phyloP scores from a whole-genome alignment of 768 basidiomycete species.

The Calocybe indica region DNA sequence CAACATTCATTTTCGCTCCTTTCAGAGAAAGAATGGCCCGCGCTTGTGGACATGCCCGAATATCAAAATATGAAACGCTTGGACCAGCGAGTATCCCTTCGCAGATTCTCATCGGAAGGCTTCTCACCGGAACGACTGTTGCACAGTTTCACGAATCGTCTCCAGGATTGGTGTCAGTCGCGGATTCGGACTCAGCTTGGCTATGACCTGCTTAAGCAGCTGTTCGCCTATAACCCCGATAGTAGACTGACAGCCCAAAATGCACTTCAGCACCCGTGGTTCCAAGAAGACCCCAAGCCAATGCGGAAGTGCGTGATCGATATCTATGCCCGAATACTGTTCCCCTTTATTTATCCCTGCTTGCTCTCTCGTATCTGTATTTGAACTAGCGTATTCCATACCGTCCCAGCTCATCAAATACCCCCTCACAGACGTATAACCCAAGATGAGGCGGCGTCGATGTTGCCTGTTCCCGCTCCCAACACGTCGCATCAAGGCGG shows the following conservation, averaged over 20 bases:
- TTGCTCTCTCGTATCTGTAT: neutral
- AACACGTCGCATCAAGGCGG: slow-evolving; percentile 37
- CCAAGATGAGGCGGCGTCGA: slow-evolving; percentile 86
- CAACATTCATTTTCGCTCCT: slow-evolving; percentile 3
- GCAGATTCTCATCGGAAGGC: neutral
- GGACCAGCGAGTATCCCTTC: slow-evolving; percentile 48
- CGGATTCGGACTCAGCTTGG: slow-evolving; percentile 58
- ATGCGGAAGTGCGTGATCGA: slow-evolving; percentile 64
- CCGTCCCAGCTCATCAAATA: slow-evolving; percentile 54
- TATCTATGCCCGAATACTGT: too few relatives aligned
- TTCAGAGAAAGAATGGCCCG: slow-evolving; percentile 84
- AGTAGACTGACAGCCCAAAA: slow-evolving; percentile 77
- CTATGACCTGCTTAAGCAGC: slow-evolving; percentile 76
- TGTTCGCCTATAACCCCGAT: slow-evolving; percentile 91
- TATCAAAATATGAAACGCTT: slow-evolving; percentile 77
- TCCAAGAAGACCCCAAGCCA: slow-evolving; percentile 83
- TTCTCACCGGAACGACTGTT: neutral
- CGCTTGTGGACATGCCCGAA: slow-evolving; percentile 81
- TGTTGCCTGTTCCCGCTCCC: slow-evolving; percentile 61
- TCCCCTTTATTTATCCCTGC: slow-evolving; percentile 5
- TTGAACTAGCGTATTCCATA: slow-evolving; percentile 62
- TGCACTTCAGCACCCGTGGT: slow-evolving; percentile 86
- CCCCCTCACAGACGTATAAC: slow-evolving; percentile 88
- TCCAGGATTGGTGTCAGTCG: slow-evolving; percentile 69
- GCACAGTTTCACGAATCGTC: slow-evolving; percentile 45